A percentile compares a stretch with the other conserved stretches of the same genome.
These are phyloP conservation scores for Penicillium nucicola DNA, from an alignment of 495 filamentous ascomycete genomes.

Conservation along the genomic window DNA sequence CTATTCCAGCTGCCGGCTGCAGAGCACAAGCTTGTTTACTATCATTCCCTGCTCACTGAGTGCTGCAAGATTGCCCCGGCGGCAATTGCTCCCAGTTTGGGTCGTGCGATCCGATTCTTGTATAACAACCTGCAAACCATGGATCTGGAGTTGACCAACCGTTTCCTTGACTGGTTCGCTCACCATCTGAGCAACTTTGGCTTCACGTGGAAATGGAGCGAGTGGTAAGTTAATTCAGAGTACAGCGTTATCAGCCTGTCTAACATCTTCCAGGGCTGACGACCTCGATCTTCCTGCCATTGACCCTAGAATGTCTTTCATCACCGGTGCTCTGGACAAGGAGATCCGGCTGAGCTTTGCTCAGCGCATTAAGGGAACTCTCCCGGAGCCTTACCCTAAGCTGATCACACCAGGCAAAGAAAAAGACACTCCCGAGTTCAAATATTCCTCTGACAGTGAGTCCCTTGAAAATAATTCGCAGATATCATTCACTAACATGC, in stretches of 20 bases:
- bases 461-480: background rate
- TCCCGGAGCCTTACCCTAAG: constrained; percentile 78
- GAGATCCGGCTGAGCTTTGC: constrained; percentile 96
- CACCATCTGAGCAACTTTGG: constrained; percentile 99
- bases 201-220: constrained; percentile 99
- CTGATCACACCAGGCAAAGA: constrained; percentile 86
- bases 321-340: constrained; percentile 86
- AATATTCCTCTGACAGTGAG: constrained; percentile 78
- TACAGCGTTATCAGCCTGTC: background rate
- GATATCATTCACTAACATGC: background rate
- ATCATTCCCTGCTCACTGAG: constrained; percentile 91
- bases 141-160: constrained; percentile 80
- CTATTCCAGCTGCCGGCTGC: constrained; percentile 82
- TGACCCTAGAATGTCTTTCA: constrained; percentile 90
- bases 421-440: constrained; percentile 90
- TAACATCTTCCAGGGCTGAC: constrained; percentile 55
- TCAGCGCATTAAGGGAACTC: constrained; percentile 88
- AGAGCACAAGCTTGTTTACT: constrained; percentile 94
- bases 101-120: constrained; percentile 87
- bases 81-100: constrained; percentile 92
- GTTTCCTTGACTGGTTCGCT: constrained; percentile 96
- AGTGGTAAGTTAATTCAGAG: constrained; percentile 61
- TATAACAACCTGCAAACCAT: constrained; percentile 76
- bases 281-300: constrained; percentile 73
- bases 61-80: constrained; percentile 92